Evolutionary conservation across 1,284 basidiomycete genomes (phyloP), one percentile per base, ranked within the genome.

Genomic region (Tetrapyrgos nigripes): DNA sequence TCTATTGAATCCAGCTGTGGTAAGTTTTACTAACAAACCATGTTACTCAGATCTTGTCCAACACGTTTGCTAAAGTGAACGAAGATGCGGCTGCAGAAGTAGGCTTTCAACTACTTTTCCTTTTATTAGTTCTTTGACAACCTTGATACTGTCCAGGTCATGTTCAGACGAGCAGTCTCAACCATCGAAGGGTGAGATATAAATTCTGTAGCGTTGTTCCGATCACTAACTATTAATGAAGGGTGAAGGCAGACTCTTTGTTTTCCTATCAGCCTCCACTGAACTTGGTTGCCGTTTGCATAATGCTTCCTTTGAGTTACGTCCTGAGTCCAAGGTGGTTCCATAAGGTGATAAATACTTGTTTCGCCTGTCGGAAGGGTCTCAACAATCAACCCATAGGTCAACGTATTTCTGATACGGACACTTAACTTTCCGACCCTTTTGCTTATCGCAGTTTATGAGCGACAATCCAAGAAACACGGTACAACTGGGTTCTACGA

Each of bases 191-290:
- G 94, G 91, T 89, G 69, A 44, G 70, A 48, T 48, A 48, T 8
- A 24, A 23, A 24, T 27, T 24, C 4, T 14, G 21, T 27, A 11
- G 21, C 47, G 51, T 33, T 4, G 17, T 21, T 48, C 69, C 64
- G 75, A 66, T 73, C 53, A 60, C 17, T 26, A 17, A 48, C 23
- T 53, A 27, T 48, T 59, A 26, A 57, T 29, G n/a, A 50, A 93
- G 91, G 13, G 91, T 94, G 51, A 93, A 93, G 66, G 88, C 89
- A 50, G 96, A 97, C 69, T 94, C 88, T 2, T 76, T 98, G 14
- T 97, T 97, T 73, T 94, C 92, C 28, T 98, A 97, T 70, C 93
- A 96, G 68, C 91, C 96, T 1, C 96, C 96, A 0, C 79, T 97
- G 66, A 97, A 96, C 72, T 74, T 97, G 4, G 64, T 94, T 44